Evolutionary conservation across 352 stramenopile genomes (phyloP), one percentile per base, ranked within the genome.

Genomic region (Ophiocytium majus): DNA sequence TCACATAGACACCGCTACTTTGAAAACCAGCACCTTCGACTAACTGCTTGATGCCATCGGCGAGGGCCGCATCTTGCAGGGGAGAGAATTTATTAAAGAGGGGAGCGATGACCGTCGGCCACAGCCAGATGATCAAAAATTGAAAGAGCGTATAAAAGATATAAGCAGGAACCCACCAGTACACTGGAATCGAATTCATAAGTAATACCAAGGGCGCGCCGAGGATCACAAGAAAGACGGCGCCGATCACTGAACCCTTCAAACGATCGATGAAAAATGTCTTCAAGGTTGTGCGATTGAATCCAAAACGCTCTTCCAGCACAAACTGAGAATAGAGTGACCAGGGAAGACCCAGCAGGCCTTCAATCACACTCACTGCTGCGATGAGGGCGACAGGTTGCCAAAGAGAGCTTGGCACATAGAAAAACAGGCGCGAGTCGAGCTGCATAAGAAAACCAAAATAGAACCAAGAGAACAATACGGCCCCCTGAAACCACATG

Each of bases 61-160:
- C 49, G 31, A 79, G 71, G 23, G 10, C 9, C 31, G 9, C 71
- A 49, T 9, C 71, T 35, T 79, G 31, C 10, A 79, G 71, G 49
- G 71, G 71, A 10, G 10, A 10, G 71, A 19, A 79, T 23, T 79
- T 79, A 23, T 79, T 79, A 23, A 79, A 79, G 9, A 79, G 10
- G 9, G 71, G 71, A 17, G 71, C 71, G 10, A 79, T 79, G 31
- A 10, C 10, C 17, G 10, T 79, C 9, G 71, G 71, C 31, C 49
- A 79, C 10, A 79, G 31, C 23, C 9, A 19, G 31, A 79, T 34
- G 10, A 23, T 23, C 23, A 34, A 10, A 23, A 79, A 23, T 10
- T 9, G 9, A 34, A 79, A 79, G 31, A 9, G 49, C 9, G 23
- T 19, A 31, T 49, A 35, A 9, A 79, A 35, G 9, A 23, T 10